Base-by-base conservation (phyloP, 2,329 filamentous ascomycete genomes). In the Venturia oleaginea region DNA sequence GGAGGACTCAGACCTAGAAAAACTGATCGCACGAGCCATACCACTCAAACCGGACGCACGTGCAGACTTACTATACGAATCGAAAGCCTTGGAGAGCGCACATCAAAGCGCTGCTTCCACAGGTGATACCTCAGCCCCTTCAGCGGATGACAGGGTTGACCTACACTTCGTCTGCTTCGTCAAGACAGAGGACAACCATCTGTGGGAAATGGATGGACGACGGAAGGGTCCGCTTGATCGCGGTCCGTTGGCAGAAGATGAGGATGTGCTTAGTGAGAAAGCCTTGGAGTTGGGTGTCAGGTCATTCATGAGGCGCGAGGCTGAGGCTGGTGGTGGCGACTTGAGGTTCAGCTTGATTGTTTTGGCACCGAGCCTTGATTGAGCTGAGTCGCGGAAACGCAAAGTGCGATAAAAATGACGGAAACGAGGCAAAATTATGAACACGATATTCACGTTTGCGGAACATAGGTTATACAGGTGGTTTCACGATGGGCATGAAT, bases 101-200 rank as follows among this genome's bases (percentile, higher is more conserved):
- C 92, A 97, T 77, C 84, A 85, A 59, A 83, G 84, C 66, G 92
- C 91, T 17, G 94, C 93, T 5, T 82, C 82, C 8, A 79, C 83
- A 66, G 93, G 93, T 22, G 91, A 93, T 73, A 96, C 92, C 0
- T 74, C 81, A 15, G 90, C 92, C 1, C 93, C 94, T 0, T 78
- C 83, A 63, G 91, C 91, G 10, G 83, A 86, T n/a, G 89, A 90
- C 70, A 84, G 88, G 69, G 82, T 96, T n/a, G 93, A 97, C 72
- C 80, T 97, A 70, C 94, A 99, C 79, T 97, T 96, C 74, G 93
- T 97, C 59, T 94, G 91, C 72, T 99, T 97, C 76, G 89, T 94
- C 62, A 94, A 92, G 79, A 84, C 82, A 2, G 77, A 77, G 62
- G 86, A 89, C 73, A 87, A 87, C 64, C 74, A 77, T 60, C 79